phyloP scores from a whole-genome alignment of 345 rosid genomes.

The Brassica cretica region DNA sequence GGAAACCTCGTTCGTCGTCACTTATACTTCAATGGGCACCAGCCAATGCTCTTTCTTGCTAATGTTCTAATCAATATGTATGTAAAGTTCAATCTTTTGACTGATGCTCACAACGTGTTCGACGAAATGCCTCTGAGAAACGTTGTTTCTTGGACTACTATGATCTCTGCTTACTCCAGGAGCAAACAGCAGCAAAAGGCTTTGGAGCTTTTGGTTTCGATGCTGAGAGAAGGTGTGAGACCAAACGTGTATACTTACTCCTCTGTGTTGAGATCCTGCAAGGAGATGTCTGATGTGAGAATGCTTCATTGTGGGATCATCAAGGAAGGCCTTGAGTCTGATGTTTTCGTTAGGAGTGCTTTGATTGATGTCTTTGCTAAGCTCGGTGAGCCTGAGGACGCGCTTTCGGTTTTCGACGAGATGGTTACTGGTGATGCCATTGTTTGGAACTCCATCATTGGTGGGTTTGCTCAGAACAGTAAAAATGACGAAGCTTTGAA shows the following conservation, averaged over 20 bases:
- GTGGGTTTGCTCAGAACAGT: conserved; percentile 68
- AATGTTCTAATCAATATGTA: conserved; percentile 54
- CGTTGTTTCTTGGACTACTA: conserved; percentile 70
- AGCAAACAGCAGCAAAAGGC: conserved; percentile 35
- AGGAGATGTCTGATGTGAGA: conserved; percentile 40
- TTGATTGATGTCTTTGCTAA: conserved; percentile 66
- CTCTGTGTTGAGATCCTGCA: conserved; percentile 59
- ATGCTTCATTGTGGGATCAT: conserved; percentile 59
- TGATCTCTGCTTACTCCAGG: conserved; percentile 62
- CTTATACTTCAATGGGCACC: conserved; percentile 46
- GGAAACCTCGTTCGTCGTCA: conserved; percentile 54
- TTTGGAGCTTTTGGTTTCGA: conserved; percentile 44
- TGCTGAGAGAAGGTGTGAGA: conserved; percentile 56
- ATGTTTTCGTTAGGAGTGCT: conserved; percentile 69
- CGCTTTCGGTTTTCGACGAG: conserved; percentile 52
- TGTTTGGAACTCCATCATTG: conserved; percentile 79
- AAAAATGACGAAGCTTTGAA: conserved; percentile 54
- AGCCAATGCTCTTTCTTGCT: conserved; percentile 50
- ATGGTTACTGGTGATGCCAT: conserved; percentile 61
- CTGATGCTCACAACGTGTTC: conserved; percentile 43
- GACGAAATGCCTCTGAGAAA: conserved; percentile 43
- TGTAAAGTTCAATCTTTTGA: conserved; percentile 54
- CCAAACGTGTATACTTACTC: conserved; percentile 73
- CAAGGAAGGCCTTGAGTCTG: conserved; percentile 63
- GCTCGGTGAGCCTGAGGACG: conserved; percentile 48